Percentiles rank a stretch among this genome's conserved stretches.
Conservation (phyloP, 306 rosid genomes). For the Citrullus mucosospermus region DNA sequence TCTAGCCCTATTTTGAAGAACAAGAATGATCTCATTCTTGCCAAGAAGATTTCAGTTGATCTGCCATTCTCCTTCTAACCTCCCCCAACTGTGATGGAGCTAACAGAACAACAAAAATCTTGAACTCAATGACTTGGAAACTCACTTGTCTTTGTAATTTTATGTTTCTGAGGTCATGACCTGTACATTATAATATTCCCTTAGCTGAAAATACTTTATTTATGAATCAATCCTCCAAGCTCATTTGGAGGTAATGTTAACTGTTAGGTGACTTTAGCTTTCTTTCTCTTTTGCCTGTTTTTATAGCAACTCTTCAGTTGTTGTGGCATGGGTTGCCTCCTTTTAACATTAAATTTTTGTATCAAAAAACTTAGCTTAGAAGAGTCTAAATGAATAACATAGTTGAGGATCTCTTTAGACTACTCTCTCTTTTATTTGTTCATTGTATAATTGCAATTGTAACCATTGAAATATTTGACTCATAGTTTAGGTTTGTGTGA, state of each 20-base stretch:
- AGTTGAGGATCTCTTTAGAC: neutral
- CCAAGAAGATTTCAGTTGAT: neutral
- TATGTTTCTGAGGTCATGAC: neutral
- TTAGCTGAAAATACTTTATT: neutral
- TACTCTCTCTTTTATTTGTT: neutral
- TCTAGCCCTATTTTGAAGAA: slow-evolving; percentile 37
- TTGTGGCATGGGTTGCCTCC: neutral
- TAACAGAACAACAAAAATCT: neutral
- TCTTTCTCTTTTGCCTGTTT: neutral
- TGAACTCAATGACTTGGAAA: neutral
- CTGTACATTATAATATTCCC: neutral
- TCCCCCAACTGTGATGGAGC: slow-evolving; percentile 3
- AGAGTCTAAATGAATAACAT: neutral
- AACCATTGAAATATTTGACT: no score
- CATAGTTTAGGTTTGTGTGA: neutral
- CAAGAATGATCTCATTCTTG: slow-evolving; percentile 6
- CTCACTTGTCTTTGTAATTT: neutral
- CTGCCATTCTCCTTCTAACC: slow-evolving; percentile 9
- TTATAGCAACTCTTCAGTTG: neutral
- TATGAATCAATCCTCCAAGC: neutral
- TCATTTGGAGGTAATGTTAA: neutral
- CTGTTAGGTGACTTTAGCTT: neutral
- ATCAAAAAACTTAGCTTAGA: neutral
- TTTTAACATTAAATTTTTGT: neutral
- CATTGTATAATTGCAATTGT: neutral